These are phyloP conservation scores for Actinomortierella ambigua DNA, from an alignment of 371 early-diverging fungal species.

Conservation along the genomic window DNA sequence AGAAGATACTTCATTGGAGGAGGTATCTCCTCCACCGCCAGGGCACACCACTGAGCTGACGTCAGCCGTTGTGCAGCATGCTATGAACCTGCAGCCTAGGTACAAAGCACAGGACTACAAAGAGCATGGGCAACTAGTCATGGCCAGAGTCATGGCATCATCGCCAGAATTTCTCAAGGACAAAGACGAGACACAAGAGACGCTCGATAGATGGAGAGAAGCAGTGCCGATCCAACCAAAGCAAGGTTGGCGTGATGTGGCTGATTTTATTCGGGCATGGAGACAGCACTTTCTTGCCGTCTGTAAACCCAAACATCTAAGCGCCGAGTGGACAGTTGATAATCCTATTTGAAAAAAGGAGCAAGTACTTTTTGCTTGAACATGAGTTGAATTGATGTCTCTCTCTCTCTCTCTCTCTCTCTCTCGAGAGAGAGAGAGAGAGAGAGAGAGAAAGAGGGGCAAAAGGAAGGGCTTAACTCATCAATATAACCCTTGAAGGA, in stretches of 20 bases:
- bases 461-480: too few species aligned
- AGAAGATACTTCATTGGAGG: neutral
- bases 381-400: neutral
- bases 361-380: neutral
- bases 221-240: conserved; percentile 15
- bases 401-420: neutral
- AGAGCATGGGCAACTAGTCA: conserved; percentile 38
- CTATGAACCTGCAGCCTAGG: conserved; percentile 18
- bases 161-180: conserved; percentile 28
- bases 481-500: too few species aligned
- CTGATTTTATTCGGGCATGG: conserved; percentile 36
- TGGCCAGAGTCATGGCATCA: conserved; percentile 32
- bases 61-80: conserved; percentile 15
- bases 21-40: conserved; percentile 27
- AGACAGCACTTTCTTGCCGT: conserved; percentile 21
- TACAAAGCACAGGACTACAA: conserved; percentile 27
- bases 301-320: conserved; percentile 21
- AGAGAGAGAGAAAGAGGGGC: neutral
- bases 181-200: conserved; percentile 18
- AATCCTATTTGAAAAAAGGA: conserved; percentile 15
- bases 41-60: conserved; percentile 18
- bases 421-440: neutral
- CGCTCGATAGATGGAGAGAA: conserved; percentile 19
- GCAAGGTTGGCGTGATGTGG: conserved; percentile 27
- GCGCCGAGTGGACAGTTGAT: conserved; percentile 33